A percentile compares a stretch with the other conserved stretches of the same genome.
phyloP scores from a whole-genome alignment of 768 basidiomycete genomes.

The Strobilomyces dryophilus region DNA sequence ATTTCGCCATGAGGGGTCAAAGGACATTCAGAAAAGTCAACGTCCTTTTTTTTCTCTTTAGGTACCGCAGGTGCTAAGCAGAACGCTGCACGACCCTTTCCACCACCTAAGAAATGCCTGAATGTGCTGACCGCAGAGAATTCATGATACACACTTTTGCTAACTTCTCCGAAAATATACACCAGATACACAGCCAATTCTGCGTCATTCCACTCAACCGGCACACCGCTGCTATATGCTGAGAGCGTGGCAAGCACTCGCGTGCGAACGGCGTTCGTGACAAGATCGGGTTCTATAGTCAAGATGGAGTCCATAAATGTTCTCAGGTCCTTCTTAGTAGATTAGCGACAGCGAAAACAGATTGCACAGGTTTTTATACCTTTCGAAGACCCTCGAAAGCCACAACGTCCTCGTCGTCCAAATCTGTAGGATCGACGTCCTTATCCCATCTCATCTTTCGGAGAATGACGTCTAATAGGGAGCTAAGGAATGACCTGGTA shows the following conservation, averaged over 20 bases:
- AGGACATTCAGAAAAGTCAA: conserved; percentile 76
- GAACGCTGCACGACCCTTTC: conserved; percentile 82
- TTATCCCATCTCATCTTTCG: conserved; percentile 90
- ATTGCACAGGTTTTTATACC: conserved; percentile 38
- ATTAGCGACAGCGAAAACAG: conserved; percentile 11
- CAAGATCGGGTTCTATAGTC: conserved; percentile 80
- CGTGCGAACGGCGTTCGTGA: conserved; percentile 69
- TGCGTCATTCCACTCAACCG: conserved; percentile 86
- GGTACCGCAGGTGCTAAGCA: conserved; percentile 69
- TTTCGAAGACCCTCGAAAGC: conserved; percentile 85
- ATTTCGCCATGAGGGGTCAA: conserved; percentile 90
- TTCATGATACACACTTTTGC: conserved; percentile 59
- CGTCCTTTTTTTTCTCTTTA: conserved; percentile 61
- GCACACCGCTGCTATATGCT: conserved; percentile 53
- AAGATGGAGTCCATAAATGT: conserved; percentile 85
- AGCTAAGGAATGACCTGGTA: conserved; percentile 72
- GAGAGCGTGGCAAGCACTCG: conserved; percentile 74
- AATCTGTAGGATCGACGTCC: conserved; percentile 72
- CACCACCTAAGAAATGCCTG: conserved; percentile 46
- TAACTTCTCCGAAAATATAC: conserved; percentile 90
- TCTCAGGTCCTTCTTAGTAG: conserved; percentile 65
- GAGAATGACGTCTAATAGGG: conserved; percentile 73
- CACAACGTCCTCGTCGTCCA: conserved; percentile 82
- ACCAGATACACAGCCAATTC: conserved; percentile 93
- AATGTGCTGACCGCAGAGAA: not conserved